Evolutionary conservation across 495 filamentous ascomycete species (phyloP), one percentile per base, ranked within the genome.

Genomic region (Penicillium alfredii): DNA sequence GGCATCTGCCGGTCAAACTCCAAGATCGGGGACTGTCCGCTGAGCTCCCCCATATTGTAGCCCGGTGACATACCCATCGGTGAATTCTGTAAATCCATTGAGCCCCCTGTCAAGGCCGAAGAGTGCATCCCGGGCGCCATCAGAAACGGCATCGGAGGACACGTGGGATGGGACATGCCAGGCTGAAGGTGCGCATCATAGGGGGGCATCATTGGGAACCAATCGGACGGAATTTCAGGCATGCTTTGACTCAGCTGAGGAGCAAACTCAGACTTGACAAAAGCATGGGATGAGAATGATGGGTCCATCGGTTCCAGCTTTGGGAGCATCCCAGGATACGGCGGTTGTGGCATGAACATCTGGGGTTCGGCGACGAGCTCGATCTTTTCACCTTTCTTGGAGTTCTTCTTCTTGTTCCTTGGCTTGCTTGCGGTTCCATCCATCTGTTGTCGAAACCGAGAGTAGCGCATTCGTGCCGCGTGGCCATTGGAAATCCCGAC

Each of bases 391-490:
- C 21, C 30, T 30, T 45, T 46, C 27, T 51, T 56, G n/a, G 32
- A 12, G 32, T 49, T 23, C 44, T 40, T 34, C 26, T 47, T 38
- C 30, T 9, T 15, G 29, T 35, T 13, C 38, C 29, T 22, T 49
- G 35, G 6, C 58, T 42, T 4, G 35, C 47, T 8, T 61, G 35
- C 2, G 47, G 43, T 58, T 14, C 71, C 71, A 38, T 80, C 76
- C 68, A 78, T 77, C 33, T 77, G 72, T 40, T 72, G 65, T 39
- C 64, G 66, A 64, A 86, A 85, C 25, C 84, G 77, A 13, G 77
- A 79, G 57, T 76, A 88, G 21, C 84, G 80, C 84, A 88, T 88
- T 29, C 84, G 80, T 19, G 84, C 82, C 6, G 84, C 84, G 57
- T 88, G 84, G 49, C 82, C 83, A 51, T 87, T 88, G 44, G 81